These are phyloP conservation scores for Conoideocrella luteorostrata DNA, from an alignment of 2,329 filamentous ascomycete genomes.

Conservation along the genomic window DNA sequence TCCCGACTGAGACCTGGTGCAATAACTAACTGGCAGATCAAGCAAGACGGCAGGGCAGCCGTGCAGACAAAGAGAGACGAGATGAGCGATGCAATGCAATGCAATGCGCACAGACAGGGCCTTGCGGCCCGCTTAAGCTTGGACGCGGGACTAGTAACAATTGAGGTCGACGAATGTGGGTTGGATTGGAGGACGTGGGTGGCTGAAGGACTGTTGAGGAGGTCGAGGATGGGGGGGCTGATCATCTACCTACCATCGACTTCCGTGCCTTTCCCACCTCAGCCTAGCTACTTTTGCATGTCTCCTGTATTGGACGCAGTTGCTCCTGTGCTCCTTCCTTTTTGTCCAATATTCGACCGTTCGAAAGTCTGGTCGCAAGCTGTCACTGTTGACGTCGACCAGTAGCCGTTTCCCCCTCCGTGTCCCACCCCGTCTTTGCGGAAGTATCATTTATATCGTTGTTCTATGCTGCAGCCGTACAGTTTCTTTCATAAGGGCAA, in stretches of 20 bases:
- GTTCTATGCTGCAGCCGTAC: no score
- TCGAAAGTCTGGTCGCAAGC: no score
- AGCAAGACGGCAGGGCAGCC: not conserved
- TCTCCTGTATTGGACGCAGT: not conserved
- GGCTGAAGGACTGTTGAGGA: not conserved
- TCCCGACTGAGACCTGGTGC: slow-evolving; percentile 1
- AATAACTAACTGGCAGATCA: not conserved
- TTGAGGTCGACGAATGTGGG: not conserved
- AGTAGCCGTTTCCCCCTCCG: no score
- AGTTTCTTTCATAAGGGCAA: no score
- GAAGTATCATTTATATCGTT: no score
- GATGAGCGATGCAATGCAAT: not conserved
- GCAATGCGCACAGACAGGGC: not conserved
- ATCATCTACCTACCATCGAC: not conserved
- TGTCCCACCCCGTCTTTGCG: no score
- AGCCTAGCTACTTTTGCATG: not conserved
- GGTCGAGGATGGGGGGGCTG: not conserved
- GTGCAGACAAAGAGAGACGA: slow-evolving; percentile 2
- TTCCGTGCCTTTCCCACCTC: not conserved
- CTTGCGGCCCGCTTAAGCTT: not conserved
- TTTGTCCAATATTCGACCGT: no score
- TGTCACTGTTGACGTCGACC: no score
- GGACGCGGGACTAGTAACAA: no score
- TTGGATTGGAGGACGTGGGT: not conserved
- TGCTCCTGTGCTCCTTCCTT: slow-evolving; percentile 3